Base-by-base conservation (phyloP, 768 basidiomycete species). In the Postia placenta region DNA sequence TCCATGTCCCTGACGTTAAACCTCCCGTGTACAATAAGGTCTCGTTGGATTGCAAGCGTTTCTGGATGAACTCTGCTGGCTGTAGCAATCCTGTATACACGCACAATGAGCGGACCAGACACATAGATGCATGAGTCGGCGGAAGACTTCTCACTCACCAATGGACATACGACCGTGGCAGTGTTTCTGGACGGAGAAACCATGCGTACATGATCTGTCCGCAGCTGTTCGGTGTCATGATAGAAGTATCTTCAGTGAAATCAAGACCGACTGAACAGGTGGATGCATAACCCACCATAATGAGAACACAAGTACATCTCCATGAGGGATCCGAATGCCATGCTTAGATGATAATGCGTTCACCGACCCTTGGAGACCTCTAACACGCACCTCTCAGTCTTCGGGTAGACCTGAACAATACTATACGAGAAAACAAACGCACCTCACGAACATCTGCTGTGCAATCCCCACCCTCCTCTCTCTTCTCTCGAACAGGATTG, bases 401-500 rank as follows among this genome's bases (percentile, higher is more conserved):
- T n/a, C n/a, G n/a, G n/a, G n/a, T n/a, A n/a, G 2, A 25, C 15
- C 4, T 33, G 5, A 45, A 33, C 20, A 17, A 45, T 20, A 25
- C 25, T 19, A 45, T n/a, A n/a, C n/a, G n/a, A n/a, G n/a, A n/a
- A 5, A 49, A 1, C 4, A 23, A 6, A 69, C 81, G 43, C 49
- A 83, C 90, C 92, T 80, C 45, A 95, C 92, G 67, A 95, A 90
- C 57, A 93, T 62, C 65, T 94, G 92, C 58, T 94, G 91, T 0
- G 86, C 86, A 53, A 93, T 86, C 15, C 78, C 76, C 14, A 72
- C 67, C 49, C 88, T 71, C 28, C 87, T 65, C 2, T 74, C 74
- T 52, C 69, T 72, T 62, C 80, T 89, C 70, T 93, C 92, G 63
- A 85, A 90, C 61, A 85, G 71, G 37, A 95, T 80, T 1, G 83